These are phyloP conservation scores for Alternaria gaisen DNA, from an alignment of 2,329 filamentous ascomycete species.

Conservation along the genomic window DNA sequence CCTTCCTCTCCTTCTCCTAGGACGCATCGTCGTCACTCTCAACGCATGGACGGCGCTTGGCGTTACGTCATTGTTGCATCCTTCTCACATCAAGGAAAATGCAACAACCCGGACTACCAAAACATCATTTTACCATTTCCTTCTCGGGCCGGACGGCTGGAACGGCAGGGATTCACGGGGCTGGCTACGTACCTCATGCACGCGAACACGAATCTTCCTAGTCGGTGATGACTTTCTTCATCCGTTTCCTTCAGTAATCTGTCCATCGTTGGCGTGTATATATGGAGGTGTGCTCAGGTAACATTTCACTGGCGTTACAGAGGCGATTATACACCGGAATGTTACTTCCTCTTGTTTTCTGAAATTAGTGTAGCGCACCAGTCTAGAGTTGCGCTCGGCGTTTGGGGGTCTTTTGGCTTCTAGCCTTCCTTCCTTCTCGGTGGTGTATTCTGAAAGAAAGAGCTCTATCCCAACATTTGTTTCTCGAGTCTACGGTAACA, in stretches of 20 bases:
- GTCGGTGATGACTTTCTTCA: constrained; percentile 21
- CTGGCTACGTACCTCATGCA: constrained; percentile 14
- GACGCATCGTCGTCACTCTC: constrained; percentile 32
- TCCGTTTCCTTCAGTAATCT: constrained; percentile 32
- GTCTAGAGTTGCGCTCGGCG: constrained; percentile 22
- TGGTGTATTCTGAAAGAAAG: constrained; percentile 6
- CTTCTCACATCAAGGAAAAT: constrained; percentile 24
- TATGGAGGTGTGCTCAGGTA: constrained; percentile 22
- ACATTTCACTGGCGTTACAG: constrained; percentile 31
- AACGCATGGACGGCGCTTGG: constrained; percentile 44
- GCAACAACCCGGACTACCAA: constrained; percentile 15
- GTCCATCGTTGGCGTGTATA: constrained; percentile 29
- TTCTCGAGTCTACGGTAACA: constrained; percentile 27
- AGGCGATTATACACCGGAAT: constrained; percentile 25
- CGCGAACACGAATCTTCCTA: constrained; percentile 27
- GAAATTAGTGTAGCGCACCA: constrained; percentile 7
- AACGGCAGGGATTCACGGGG: constrained; percentile 17
- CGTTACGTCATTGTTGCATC: constrained; percentile 37
- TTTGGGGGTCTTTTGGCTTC: constrained; percentile 18
- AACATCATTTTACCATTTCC: constrained; percentile 27
- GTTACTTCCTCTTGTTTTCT: constrained; percentile 3
- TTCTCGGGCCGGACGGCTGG: constrained; percentile 19
- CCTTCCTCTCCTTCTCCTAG: constrained; percentile 29
- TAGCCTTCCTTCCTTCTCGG: constrained; percentile 22
- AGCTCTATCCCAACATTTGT: constrained; percentile 28